Conservation (phyloP, 2,329 filamentous ascomycete genomes). For the Ascochyta koolunga region DNA sequence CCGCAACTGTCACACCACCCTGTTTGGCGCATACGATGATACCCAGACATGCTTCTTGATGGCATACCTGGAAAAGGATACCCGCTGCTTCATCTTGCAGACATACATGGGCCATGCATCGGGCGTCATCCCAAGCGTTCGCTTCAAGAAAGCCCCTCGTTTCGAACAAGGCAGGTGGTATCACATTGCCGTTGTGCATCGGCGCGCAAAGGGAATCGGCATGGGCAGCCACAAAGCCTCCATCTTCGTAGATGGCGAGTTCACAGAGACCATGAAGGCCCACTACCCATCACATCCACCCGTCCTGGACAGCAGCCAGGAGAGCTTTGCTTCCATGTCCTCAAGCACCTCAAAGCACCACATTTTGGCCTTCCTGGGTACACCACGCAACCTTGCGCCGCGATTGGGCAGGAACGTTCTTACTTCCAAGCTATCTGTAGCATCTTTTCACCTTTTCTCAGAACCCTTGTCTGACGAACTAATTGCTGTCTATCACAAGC, state of each 20-base stretch:
- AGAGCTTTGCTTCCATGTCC: constrained; percentile 73
- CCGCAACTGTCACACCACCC: constrained; percentile 81
- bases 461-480: constrained; percentile 90
- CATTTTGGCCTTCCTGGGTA: constrained; percentile 92
- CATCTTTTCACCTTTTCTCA: constrained; percentile 86
- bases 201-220: constrained; percentile 68
- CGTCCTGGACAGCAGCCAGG: constrained; percentile 64
- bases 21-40: constrained; percentile 93
- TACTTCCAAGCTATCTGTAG: constrained; percentile 83
- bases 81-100: constrained; percentile 91
- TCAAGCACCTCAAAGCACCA: constrained; percentile 65
- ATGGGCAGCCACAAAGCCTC: constrained; percentile 80
- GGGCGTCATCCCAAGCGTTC: constrained; percentile 76
- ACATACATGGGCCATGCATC: constrained; percentile 82
- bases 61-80: constrained; percentile 92
- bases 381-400: constrained; percentile 83
- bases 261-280: constrained; percentile 88
- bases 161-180: constrained; percentile 88
- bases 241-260: constrained; percentile 91
- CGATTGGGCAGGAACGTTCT: constrained; percentile 75
- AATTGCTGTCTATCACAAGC: constrained; percentile 85
- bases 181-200: constrained; percentile 88
- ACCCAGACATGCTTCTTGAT: constrained; percentile 93
- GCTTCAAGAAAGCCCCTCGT: constrained; percentile 85
- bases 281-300: constrained; percentile 82